Percentiles rank a stretch among this genome's conserved stretches.
These are phyloP conservation scores for Hamamelis virginiana DNA, from an alignment of 164 flowering plant species.

Conservation along the genomic window DNA sequence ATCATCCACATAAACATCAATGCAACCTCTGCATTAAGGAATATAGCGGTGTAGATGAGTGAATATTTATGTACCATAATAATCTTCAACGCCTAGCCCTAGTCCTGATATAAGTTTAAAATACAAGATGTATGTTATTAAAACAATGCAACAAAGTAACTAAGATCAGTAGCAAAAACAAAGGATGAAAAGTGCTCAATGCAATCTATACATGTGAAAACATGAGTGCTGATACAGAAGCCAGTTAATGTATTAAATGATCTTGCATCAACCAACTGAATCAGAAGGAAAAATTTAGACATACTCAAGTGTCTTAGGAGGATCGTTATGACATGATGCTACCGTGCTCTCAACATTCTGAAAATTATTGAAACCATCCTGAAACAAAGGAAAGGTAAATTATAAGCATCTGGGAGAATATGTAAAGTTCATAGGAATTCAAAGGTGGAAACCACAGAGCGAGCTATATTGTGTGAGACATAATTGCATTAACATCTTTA, in stretches of 20 bases:
- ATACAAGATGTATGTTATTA: background rate
- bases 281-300: background rate
- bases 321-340: background rate
- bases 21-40: slow-evolving; percentile 2
- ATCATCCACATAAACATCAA: slow-evolving; percentile 1
- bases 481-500: background rate
- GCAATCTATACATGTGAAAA: background rate
- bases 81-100: background rate
- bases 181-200: background rate
- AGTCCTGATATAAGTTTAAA: background rate
- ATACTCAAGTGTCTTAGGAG: slow-evolving; percentile 13
- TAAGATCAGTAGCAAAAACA: background rate
- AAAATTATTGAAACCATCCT: background rate
- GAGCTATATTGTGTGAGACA: background rate
- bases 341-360: slow-evolving; percentile 1
- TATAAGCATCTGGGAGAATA: background rate
- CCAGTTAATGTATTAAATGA: background rate
- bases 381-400: slow-evolving; percentile 1
- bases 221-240: background rate
- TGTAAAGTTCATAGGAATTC: background rate
- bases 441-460: background rate
- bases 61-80: background rate
- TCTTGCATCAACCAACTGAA: background rate
- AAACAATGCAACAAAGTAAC: background rate
- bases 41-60: background rate